Conservation (phyloP, 495 filamentous ascomycete genomes). For the Lindgomyces ingoldianus region DNA sequence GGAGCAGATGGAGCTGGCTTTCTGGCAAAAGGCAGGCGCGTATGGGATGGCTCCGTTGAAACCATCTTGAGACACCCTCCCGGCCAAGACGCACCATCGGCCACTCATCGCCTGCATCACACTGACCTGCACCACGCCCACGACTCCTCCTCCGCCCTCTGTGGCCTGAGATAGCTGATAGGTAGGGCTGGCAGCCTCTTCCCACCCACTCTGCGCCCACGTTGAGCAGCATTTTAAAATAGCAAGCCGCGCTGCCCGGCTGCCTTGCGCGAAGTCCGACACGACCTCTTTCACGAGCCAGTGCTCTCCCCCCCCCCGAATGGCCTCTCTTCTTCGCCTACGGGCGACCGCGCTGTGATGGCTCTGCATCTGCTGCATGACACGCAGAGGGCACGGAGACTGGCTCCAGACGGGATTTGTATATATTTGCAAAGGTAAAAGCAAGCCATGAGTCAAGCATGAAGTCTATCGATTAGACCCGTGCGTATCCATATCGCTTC, state of each 20-base stretch:
- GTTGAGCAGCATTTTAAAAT: neutral
- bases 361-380: conserved; percentile 15
- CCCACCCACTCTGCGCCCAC: neutral
- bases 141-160: neutral
- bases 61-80: conserved; percentile 13
- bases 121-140: neutral
- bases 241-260: neutral
- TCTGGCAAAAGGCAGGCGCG: conserved; percentile 28
- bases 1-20: too few species aligned
- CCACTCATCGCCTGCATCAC: conserved; percentile 26
- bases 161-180: conserved; percentile 16
- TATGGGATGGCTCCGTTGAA: conserved; percentile 17
- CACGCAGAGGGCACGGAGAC: neutral
- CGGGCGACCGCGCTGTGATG: conserved; percentile 1
- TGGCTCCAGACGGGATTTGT: neutral
- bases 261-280: neutral
- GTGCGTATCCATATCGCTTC: neutral
- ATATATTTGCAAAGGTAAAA: neutral
- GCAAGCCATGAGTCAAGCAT: neutral
- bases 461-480: neutral
- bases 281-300: too few species aligned
- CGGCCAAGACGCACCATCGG: neutral
- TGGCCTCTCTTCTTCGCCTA: neutral
- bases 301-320: neutral
- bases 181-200: neutral